Percentiles rank a stretch among this genome's conserved stretches.
phyloP scores from a whole-genome alignment of 139 green algal genomes.

The Raphidocelis subcapitata region DNA sequence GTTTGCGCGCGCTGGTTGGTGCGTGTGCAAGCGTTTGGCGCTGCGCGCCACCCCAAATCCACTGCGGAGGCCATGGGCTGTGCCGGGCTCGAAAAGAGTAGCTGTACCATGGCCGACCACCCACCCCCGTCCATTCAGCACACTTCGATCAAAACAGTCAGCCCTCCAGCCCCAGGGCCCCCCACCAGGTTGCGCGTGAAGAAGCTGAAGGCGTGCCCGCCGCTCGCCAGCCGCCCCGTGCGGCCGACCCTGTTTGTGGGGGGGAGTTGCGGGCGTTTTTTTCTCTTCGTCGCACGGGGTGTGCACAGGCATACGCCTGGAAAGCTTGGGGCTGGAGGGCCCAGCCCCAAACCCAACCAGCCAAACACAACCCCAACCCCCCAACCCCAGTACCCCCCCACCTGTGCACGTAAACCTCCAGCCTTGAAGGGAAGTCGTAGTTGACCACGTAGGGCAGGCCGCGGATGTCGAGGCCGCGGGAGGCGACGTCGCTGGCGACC shows the following conservation, averaged over 20 bases:
- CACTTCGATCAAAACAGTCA: not conserved
- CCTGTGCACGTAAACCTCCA: conserved; percentile 93
- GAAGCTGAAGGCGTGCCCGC: conserved; percentile 87
- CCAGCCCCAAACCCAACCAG: no score
- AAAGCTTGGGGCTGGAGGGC: no score
- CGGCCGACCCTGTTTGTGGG: not conserved
- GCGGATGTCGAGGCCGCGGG: conserved; percentile 78
- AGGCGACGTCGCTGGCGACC: conserved; percentile 86
- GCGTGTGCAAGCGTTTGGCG: not conserved
- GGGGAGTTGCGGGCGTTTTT: no score
- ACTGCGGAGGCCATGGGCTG: not conserved
- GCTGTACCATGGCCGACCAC: not conserved
- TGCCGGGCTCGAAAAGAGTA: not conserved
- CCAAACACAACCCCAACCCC: no score
- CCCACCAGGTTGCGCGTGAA: conserved; percentile 77
- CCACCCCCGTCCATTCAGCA: not conserved
- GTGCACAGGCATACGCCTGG: no score
- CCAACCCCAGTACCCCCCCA: conserved; percentile 91
- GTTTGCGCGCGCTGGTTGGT: not conserved
- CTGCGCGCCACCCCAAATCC: not conserved
- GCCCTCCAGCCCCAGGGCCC: not conserved
- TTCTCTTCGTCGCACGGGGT: no score
- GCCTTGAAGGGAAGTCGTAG: conserved; percentile 84
- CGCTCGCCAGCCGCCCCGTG: conserved; percentile 64
- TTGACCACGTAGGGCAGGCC: conserved; percentile 83